Base-by-base conservation (phyloP, 805 yeast genomes). In the Vanderwaltozyma verrucispora region DNA sequence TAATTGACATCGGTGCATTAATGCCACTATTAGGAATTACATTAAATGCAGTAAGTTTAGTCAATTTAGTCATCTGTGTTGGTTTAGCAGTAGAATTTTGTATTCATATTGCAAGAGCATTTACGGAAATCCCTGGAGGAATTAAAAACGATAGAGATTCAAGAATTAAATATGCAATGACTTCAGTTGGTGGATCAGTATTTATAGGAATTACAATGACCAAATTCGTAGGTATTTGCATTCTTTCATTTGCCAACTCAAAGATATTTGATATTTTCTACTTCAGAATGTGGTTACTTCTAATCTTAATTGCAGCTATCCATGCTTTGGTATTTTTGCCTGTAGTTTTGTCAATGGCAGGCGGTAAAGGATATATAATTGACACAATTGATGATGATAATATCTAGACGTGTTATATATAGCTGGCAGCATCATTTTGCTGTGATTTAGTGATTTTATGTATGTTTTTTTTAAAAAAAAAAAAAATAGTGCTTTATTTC, bases 11-110 rank as follows among this genome's bases (percentile, higher is more conserved):
- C 39, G 85, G 83, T 2, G 96, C 95, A 0, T 65, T 80, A 11
- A 79, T 89, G 87, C 72, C 79, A 0, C 13, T 80, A 5, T 77
- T 86, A 75, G 71, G 69, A 1, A 78, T 89, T 19, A 72, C 89
- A 1, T 67, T 89, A 33, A 89, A 89, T 54, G 97, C 96, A 0
- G 85, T 89, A 3, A 76, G 89, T 42, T 65, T 92, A 43, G 97
- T 92, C 15, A 89, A 89, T 49, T 68, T 89, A 39, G 71, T 92
- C 26, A 89, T 89, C n/a, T 89, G 96, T 56, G 77, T 81, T 3
- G 98, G 98, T 0, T 64, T 89, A 27, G 88, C 92, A 2, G 95
- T 92, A 26, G 98, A 92, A 59, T 92, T 89, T 54, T 86, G 95
- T 41, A 74, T 82, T 25, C 97, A 89, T 58, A 71, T 92, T 38